phyloP scores from a whole-genome alignment of 192 early-diverging fungal genomes.

The Linnemannia elongata region DNA sequence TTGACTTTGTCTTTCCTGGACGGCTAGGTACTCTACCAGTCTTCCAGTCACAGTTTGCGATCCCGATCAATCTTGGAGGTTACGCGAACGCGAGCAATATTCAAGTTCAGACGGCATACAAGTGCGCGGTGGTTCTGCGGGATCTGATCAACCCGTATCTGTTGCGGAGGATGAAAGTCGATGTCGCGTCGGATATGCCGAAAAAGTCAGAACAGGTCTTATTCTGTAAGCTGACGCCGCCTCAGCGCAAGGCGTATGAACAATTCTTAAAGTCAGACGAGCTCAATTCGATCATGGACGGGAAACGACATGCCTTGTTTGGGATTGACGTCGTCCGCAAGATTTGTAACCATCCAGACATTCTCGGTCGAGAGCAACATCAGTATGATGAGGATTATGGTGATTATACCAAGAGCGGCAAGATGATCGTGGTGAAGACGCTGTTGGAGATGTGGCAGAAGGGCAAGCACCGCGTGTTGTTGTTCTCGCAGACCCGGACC shows the following conservation, averaged over 20 bases:
- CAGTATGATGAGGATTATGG: constrained; percentile 72
- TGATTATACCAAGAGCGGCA: constrained; percentile 77
- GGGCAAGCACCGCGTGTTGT: constrained; percentile 86
- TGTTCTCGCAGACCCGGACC: constrained; percentile 95
- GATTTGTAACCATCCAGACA: constrained; percentile 97
- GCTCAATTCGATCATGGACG: constrained; percentile 81
- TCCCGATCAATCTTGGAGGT: constrained; percentile 93
- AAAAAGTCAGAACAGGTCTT: constrained; percentile 93
- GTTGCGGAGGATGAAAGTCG: constrained; percentile 90
- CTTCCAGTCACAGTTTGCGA: constrained; percentile 89
- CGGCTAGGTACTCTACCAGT: constrained; percentile 85
- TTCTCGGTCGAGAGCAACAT: constrained; percentile 59
- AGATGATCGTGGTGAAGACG: constrained; percentile 89
- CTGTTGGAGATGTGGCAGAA: constrained; percentile 90
- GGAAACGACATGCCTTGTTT: constrained; percentile 85
- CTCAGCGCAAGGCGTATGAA: constrained; percentile 81
- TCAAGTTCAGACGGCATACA: constrained; percentile 94
- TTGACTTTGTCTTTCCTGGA: constrained; percentile 86
- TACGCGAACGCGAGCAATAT: constrained; percentile 92
- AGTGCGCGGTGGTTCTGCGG: constrained; percentile 91
- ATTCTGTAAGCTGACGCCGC: constrained; percentile 87
- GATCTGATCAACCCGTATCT: constrained; percentile 96
- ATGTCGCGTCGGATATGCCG: constrained; percentile 92
- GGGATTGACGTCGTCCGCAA: constrained; percentile 95
- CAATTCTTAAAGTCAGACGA: constrained; percentile 80